A percentile compares a stretch with the other conserved stretches of the same genome.
Conservation (phyloP, 768 basidiomycete genomes). For the Asterophora parasitica region DNA sequence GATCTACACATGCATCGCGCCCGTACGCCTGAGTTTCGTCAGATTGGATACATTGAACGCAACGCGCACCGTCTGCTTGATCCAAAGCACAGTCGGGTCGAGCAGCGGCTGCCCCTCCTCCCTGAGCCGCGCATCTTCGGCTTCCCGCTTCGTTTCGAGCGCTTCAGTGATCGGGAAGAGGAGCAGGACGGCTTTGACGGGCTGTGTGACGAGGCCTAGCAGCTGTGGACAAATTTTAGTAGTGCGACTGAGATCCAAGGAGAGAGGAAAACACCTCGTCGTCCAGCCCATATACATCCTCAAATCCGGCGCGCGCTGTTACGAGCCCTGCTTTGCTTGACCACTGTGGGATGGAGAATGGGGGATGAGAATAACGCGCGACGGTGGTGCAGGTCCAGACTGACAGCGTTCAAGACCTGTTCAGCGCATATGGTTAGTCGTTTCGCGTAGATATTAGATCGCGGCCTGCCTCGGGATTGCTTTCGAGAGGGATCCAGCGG, state of each 20-base stretch:
- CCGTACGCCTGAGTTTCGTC: not conserved
- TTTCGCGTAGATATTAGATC: not conserved
- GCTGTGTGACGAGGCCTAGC: constrained; percentile 62
- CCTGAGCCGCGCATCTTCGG: constrained; percentile 56
- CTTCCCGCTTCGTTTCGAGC: constrained; percentile 43
- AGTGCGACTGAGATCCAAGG: not conserved
- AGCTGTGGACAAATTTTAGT: constrained; percentile 37
- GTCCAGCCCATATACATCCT: constrained; percentile 73
- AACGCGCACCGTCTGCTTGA: constrained; percentile 78
- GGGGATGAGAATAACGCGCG: not conserved
- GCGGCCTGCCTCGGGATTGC: constrained; percentile 47
- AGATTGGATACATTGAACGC: not conserved
- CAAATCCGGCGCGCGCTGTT: constrained; percentile 44
- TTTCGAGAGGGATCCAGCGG: constrained; percentile 79
- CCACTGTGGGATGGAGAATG: constrained; percentile 42
- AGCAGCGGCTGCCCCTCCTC: constrained; percentile 40
- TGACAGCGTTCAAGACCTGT: constrained; percentile 46
- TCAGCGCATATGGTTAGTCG: not conserved
- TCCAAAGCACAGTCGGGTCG: constrained; percentile 72
- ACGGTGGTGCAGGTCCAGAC: constrained; percentile 5
- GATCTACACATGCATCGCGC: constrained; percentile 40
- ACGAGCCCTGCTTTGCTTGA: constrained; percentile 63
- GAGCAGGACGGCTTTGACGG: constrained; percentile 79
- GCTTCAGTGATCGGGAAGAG: constrained; percentile 70
- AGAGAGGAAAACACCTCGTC: constrained; percentile 43